These are phyloP conservation scores for Diversispora epigaea DNA, from an alignment of 192 early-diverging fungal species.

Conservation along the genomic window DNA sequence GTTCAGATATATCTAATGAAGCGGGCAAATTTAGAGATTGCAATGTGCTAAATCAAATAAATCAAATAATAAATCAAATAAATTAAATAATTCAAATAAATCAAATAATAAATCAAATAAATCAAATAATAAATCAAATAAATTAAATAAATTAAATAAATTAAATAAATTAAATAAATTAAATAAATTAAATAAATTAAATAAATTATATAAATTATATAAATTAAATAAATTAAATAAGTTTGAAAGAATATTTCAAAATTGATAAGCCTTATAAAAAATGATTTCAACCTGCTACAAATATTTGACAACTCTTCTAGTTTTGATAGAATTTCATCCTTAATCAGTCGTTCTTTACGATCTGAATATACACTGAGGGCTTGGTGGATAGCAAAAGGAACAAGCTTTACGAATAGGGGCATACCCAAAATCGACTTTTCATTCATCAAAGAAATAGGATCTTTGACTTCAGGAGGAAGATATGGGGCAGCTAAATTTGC, in stretches of 20 bases:
- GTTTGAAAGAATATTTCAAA: background rate
- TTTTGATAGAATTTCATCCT: constrained; percentile 60
- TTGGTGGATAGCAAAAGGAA: constrained; percentile 91
- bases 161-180: background rate
- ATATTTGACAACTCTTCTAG: constrained; percentile 69
- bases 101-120: no score
- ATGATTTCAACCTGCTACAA: constrained; percentile 53
- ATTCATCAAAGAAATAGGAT: constrained; percentile 69
- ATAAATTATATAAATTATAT: no score
- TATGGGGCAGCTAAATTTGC: constrained; percentile 73
- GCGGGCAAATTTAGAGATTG: constrained; percentile 69
- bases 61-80: no score
- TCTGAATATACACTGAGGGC: constrained; percentile 84
- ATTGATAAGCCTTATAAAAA: background rate
- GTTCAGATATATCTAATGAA: constrained; percentile 69
- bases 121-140: no score
- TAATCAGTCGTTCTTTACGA: constrained; percentile 75
- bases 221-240: background rate
- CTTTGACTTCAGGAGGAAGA: constrained; percentile 53
- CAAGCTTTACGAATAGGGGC: constrained; percentile 81
- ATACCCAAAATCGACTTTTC: constrained; percentile 51
- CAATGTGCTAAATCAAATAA: constrained; percentile 48
- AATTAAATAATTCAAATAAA: no score
- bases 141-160: background rate
- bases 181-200: no score